Evolutionary conservation across 2,329 filamentous ascomycete species (phyloP).

Genomic region (Claviceps sp.): DNA sequence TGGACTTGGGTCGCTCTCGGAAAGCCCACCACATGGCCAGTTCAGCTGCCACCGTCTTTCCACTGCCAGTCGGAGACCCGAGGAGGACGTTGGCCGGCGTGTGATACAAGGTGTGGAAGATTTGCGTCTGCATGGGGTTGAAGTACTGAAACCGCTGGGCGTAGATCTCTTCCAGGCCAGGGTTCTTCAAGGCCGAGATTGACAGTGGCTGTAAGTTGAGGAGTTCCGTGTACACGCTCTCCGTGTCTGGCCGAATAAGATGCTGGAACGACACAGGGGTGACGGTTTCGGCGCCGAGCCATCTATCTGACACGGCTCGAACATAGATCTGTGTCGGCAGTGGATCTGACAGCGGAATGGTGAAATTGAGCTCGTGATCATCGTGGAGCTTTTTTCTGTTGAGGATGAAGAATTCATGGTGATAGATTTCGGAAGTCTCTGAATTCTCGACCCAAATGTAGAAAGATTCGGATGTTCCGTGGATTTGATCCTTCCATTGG

Average conservation of each 20-base stretch:
- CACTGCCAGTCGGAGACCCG: constrained; percentile 91
- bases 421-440: constrained; percentile 93
- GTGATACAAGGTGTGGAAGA: constrained; percentile 93
- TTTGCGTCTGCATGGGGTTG: constrained; percentile 98
- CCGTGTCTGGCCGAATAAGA: constrained; percentile 89
- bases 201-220: constrained; percentile 84
- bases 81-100: constrained; percentile 84
- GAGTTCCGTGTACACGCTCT: constrained; percentile 92
- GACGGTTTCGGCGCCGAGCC: constrained; percentile 93
- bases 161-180: constrained; percentile 77
- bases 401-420: constrained; percentile 93
- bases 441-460: constrained; percentile 99
- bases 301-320: constrained; percentile 83
- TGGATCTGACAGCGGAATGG: constrained; percentile 86
- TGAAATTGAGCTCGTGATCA: constrained; percentile 96
- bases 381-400: constrained; percentile 82
- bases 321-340: constrained; percentile 94
- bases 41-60: constrained; percentile 92
- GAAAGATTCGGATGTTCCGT: constrained; percentile 90
- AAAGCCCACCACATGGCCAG: constrained; percentile 99
- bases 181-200: constrained; percentile 76
- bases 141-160: constrained; percentile 84
- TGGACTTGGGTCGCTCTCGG: constrained; percentile 82
- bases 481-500: constrained; percentile 82
- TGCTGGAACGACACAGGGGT: constrained; percentile 95